These are phyloP conservation scores for Colletotrichum agaves DNA, from an alignment of 2,329 filamentous ascomycete species.

Conservation along the genomic window DNA sequence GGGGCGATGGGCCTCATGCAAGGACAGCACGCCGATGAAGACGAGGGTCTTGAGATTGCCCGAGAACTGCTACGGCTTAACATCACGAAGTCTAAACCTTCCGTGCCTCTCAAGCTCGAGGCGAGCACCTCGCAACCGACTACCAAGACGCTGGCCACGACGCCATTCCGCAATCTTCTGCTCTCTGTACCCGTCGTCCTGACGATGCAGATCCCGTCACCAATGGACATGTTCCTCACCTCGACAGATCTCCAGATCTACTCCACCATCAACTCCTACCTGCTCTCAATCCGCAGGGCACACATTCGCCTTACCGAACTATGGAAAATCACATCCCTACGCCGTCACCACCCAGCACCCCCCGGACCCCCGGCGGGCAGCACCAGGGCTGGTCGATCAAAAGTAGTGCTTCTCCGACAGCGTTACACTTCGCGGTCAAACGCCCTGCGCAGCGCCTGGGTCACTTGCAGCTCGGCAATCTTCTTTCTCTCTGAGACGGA, in stretches of 20 bases:
- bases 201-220: constrained; percentile 77
- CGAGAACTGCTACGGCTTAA: constrained; percentile 78
- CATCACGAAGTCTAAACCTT: constrained; percentile 61
- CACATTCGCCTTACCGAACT: constrained; percentile 86
- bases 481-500: constrained; percentile 92
- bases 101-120: constrained; percentile 51
- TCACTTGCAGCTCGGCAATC: constrained; percentile 84
- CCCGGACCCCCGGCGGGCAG: constrained; percentile 72
- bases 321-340: constrained; percentile 85
- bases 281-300: constrained; percentile 85
- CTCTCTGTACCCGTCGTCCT: constrained; percentile 81
- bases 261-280: constrained; percentile 85
- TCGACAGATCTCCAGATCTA: constrained; percentile 81
- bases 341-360: constrained; percentile 80
- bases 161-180: constrained; percentile 82
- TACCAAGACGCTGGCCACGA: constrained; percentile 53
- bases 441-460: constrained; percentile 87
- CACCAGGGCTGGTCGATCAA: constrained; percentile 67
- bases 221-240: constrained; percentile 88
- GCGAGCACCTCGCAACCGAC: constrained; percentile 44
- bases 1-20: constrained; percentile 81
- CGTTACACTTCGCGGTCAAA: constrained; percentile 71
- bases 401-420: constrained; percentile 70
- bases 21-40: constrained; percentile 76
- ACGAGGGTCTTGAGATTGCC: constrained; percentile 86